Conservation (phyloP, 768 basidiomycete species). For the Leccinum variicolor region DNA sequence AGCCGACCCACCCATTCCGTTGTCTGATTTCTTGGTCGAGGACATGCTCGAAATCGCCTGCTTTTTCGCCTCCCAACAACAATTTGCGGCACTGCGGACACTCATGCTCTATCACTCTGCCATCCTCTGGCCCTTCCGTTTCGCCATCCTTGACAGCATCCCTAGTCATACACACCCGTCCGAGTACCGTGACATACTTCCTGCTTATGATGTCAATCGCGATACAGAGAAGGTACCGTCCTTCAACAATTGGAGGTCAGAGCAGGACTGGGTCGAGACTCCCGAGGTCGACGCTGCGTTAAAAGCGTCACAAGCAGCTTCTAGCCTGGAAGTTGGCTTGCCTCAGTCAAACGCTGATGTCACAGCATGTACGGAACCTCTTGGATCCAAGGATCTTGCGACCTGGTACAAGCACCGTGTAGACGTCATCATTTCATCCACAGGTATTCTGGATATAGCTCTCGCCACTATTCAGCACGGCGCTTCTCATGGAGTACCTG, state of each 20-base stretch:
- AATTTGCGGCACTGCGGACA: constrained; percentile 54
- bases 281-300: constrained; percentile 42
- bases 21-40: constrained; percentile 61
- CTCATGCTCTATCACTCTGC: constrained; percentile 57
- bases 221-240: constrained; percentile 40
- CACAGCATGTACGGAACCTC: constrained; percentile 5
- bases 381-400: constrained; percentile 41
- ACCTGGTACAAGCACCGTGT: constrained; percentile 76
- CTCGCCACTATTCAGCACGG: constrained; percentile 82
- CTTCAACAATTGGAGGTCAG: constrained; percentile 45
- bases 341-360: constrained; percentile 9
- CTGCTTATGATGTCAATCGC: constrained; percentile 48
- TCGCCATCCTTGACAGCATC: constrained; percentile 65
- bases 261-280: constrained; percentile 59
- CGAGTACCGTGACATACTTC: constrained; percentile 59
- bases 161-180: constrained; percentile 71
- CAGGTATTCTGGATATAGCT: constrained; percentile 78
- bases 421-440: constrained; percentile 53
- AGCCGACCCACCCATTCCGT: constrained; percentile 43
- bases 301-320: constrained; percentile 21
- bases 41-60: constrained; percentile 59
- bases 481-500: constrained; percentile 73
- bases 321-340: constrained; percentile 9
- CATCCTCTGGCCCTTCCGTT: constrained; percentile 65
- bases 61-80: constrained; percentile 59